Evolutionary conservation across 306 rosid genomes (phyloP), one percentile per base, ranked within the genome.

Genomic region (Abrus pulchellus): DNA sequence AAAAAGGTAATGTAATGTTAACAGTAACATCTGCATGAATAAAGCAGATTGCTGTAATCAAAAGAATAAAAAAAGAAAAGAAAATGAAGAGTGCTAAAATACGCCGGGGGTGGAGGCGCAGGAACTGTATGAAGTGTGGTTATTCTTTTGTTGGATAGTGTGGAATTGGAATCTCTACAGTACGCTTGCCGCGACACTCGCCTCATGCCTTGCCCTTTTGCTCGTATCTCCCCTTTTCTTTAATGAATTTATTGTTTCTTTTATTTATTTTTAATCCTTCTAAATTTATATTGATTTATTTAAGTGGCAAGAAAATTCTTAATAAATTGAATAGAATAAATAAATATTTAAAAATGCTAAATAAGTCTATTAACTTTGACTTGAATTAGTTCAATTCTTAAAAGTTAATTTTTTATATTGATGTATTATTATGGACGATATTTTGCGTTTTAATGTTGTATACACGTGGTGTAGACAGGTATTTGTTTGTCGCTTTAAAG

Each of bases 81-180:
- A 27, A 27, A 13, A 13, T 0, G 30, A 38, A 28, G 67, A 50
- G 40, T 2, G 75, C 86, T 67, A 87, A 82, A 59, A 55, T 80
- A 68, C 79, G 72, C 83, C 4, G 50, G 2, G 44, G 43, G 76
- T 62, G 72, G 75, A 57, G 36, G 50, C 33, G 61, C 74, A 9
- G 32, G 29, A 38, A 28, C 38, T 20, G 72, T 44, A 3, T 36
- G 45, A 7, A 11, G 10, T 61, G 34, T 50, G 72, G 62, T 81
- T 69, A 70, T 64, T 80, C 83, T 7, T 75, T 75, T 47, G 77
- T 82, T 75, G 85, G 74, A 44, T 27, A 74, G 56, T 28, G 86
- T 56, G 82, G 57, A n/a, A 3, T 6, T 78, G 44, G 81, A 85
- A 82, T 75, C 63, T 72, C 78, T 29, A 29, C 69, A 65, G 54